phyloP scores from a whole-genome alignment of 768 basidiomycete genomes.

The Sarcodon aspratus region DNA sequence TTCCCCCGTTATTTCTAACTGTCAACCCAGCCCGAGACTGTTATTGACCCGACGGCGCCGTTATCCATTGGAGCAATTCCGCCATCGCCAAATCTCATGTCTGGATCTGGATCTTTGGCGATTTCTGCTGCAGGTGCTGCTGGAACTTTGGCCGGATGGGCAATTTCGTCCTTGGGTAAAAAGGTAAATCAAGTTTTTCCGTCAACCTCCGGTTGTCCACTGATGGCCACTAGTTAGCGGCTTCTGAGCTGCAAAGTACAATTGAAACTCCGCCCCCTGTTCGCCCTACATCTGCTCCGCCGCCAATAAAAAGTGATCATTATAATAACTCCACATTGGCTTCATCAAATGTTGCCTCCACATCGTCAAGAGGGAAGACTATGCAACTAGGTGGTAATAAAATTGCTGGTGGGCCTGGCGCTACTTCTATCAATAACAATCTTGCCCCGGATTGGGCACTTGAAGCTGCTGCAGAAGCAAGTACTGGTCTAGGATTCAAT shows the following conservation, averaged over 20 bases:
- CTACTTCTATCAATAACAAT: constrained; percentile 35
- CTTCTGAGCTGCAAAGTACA: constrained; percentile 60
- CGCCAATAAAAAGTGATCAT: too few relatives aligned
- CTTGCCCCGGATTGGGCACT: constrained; percentile 46
- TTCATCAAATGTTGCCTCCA: constrained; percentile 3
- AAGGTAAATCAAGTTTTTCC: constrained; percentile 34
- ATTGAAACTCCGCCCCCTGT: constrained; percentile 34
- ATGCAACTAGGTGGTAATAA: constrained; percentile 64
- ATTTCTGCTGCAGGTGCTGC: constrained; percentile 88
- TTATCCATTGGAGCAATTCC: not conserved
- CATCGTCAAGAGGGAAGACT: constrained; percentile 34
- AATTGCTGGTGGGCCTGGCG: constrained; percentile 20
- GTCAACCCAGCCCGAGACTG: constrained; percentile 43
- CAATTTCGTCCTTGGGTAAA: constrained; percentile 81
- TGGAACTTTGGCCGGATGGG: constrained; percentile 90
- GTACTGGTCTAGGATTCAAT: constrained; percentile 14
- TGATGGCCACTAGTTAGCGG: constrained; percentile 38
- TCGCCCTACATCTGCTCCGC: constrained; percentile 9
- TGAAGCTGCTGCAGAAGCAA: constrained; percentile 23
- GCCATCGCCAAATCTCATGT: constrained; percentile 2
- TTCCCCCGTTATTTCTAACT: not conserved
- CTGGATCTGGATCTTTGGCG: constrained; percentile 41
- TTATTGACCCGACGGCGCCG: constrained; percentile 5
- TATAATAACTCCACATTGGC: constrained; percentile 1
- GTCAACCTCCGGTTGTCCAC: not conserved